Percentiles rank a stretch among this genome's conserved stretches.
phyloP scores from a whole-genome alignment of 2,329 filamentous ascomycete genomes.

The Cladophialophora immunda region DNA sequence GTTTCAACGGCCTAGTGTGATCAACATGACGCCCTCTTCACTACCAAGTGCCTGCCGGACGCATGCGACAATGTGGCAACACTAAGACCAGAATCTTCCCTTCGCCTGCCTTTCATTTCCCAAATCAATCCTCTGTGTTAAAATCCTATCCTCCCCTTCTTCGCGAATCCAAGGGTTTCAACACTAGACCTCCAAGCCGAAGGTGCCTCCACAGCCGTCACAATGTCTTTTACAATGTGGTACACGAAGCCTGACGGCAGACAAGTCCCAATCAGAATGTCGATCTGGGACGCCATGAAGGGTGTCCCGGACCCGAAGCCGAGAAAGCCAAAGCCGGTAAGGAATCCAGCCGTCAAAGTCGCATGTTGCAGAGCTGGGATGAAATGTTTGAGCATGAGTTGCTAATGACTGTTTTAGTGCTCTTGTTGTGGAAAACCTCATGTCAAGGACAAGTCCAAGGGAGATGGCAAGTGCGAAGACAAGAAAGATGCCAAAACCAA shows the following conservation, averaged over 20 bases:
- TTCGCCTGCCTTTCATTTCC: background rate
- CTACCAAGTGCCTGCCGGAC: background rate
- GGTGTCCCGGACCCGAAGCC: constrained; percentile 35
- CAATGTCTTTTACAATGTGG: constrained; percentile 39
- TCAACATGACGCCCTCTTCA: background rate
- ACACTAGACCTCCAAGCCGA: background rate
- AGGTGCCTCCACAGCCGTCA: background rate
- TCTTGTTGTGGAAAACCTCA: constrained; percentile 36
- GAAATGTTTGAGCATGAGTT: background rate
- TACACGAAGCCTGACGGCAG: constrained; percentile 34
- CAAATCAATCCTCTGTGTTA: background rate
- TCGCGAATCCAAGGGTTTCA: background rate
- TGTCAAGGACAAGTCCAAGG: background rate
- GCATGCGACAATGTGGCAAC: background rate
- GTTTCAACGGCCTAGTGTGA: background rate
- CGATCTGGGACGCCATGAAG: constrained; percentile 40
- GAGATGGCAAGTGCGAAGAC: background rate
- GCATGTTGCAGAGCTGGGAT: background rate
- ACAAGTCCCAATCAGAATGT: constrained; percentile 35
- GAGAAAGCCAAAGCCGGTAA: constrained; percentile 30
- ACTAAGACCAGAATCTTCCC: background rate
- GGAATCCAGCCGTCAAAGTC: background rate
- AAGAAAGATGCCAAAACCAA: constrained; percentile 18
- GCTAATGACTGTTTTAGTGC: constrained; percentile 27
- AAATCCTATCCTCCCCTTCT: background rate